Base-by-base conservation (phyloP, 768 basidiomycete genomes). In the Lepiota brunneoincarnata region DNA sequence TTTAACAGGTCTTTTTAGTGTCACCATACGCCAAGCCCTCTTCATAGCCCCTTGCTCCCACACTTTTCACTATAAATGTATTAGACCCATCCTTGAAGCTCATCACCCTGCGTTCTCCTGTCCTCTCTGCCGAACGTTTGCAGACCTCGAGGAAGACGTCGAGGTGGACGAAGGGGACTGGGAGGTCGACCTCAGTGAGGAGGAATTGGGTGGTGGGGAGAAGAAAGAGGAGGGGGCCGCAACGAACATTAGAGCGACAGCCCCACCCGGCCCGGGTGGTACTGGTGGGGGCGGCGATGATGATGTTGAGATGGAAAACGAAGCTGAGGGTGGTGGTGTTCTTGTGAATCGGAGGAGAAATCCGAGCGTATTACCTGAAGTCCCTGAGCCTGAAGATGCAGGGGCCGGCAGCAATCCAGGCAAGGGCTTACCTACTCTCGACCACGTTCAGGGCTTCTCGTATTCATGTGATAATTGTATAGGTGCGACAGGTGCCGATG, bases 21-120 rank as follows among this genome's bases (percentile, higher is more conserved):
- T 98, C 0, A 89, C 92, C 1, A 94, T 98, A 67, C 91, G 87
- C 58, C 96, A 99, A 70, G 90, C 93, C 0, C 83, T 98, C 44
- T 98, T 99, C 75, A 95, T 99, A 65, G 93, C 96, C 24, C 96
- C 96, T 0, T 99, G 96, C 71, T 94, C 92, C 1, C 96, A 99
- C 69, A 87, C 93, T 0, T 93, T 91, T 76, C 92, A 94, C 73
- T 93, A 91, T 82, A 98, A 98, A 70, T 98, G 96, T 68, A 94
- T 99, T 56, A 83, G 93, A 0, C 96, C 95, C 1, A 78, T 98
- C 10, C 78, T 98, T 39, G 82, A 91, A 60, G 71, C 80, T n/a
- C 93, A 98, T 69, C 85, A 94, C 61, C 92, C 95, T 0, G 89
- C 91, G 5, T 99, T 98, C 73, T 90, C 85, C 12, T 99, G 96